Conservation (phyloP, 2,329 filamentous ascomycete genomes). For the Apiospora sp. region DNA sequence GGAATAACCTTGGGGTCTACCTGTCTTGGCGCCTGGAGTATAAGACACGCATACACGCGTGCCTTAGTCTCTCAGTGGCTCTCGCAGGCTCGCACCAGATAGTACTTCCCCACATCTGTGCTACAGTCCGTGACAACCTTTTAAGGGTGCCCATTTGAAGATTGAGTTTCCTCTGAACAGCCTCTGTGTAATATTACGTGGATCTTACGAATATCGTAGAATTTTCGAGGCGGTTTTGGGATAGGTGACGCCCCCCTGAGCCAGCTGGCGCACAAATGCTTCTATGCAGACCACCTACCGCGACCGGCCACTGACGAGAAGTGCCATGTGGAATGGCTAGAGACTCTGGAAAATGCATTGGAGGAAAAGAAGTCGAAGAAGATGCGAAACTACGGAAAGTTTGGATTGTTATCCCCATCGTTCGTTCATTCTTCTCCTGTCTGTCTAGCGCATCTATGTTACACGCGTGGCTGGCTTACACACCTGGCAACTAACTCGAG, state of each 20-base stretch:
- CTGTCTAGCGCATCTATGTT: background rate
- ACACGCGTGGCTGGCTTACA: slow-evolving; percentile 12
- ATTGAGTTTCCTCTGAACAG: slow-evolving; percentile 6
- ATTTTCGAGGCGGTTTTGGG: background rate
- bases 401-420: background rate
- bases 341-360: background rate
- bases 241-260: background rate
- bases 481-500: background rate
- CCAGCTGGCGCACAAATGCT: background rate
- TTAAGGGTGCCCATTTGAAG: background rate
- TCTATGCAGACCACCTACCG: background rate
- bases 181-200: slow-evolving; percentile 1
- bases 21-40: background rate
- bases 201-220: background rate
- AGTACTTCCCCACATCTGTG: background rate
- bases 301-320: background rate
- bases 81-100: background rate
- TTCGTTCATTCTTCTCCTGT: background rate
- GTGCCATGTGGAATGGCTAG: slow-evolving; percentile 10
- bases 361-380: background rate
- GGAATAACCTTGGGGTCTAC: background rate
- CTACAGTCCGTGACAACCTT: slow-evolving; percentile 4
- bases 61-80: background rate
- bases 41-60: background rate
- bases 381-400: background rate